Base-by-base conservation (phyloP, 1,284 basidiomycete genomes). In the Moesziomyces parantarcticus region DNA sequence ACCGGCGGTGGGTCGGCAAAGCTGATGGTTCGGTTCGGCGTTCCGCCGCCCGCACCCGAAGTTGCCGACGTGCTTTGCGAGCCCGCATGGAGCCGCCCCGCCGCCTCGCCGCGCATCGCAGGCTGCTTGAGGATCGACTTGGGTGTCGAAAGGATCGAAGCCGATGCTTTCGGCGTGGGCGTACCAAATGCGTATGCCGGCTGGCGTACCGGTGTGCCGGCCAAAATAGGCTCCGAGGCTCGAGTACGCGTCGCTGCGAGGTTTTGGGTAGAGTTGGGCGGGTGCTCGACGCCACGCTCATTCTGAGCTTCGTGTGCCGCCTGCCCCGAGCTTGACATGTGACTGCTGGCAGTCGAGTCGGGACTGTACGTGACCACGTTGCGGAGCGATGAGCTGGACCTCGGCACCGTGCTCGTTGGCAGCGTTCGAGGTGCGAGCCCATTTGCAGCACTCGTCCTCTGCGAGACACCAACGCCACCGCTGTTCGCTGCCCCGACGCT, bases 61-160 rank as follows among this genome's bases (percentile, higher is more conserved):
- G 46, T 54, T 21, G 42, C 43, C 39, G 58, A 62, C 10, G 36
- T 47, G 51, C 48, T 68, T 43, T 57, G 53, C 29, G 58, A 53
- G 22, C 36, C 64, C 7, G 53, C 58, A 14, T 58, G 47, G 26
- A 51, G 41, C 21, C 48, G 49, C n/a, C 10, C 57, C 1, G 51
- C 39, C 2, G 29, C 46, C 20, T 62, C 65, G 23, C 44, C 44
- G 42, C 60, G 57, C 41, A 60, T 44, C 3, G 57, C 59, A 22
- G 69, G 56, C 46, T 66, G 69, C 49, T 72, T 72, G 48, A 72
- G 63, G 21, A 72, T 72, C 1, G 69, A 72, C 39, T 62, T 72
- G 23, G 69, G 69, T 14, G 69, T 72, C 51, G 69, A 66, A 6
- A 62, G 29, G 3, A 49, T 62, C 10, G 59, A 63, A 3, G 20